Conservation (phyloP, 305 asterid genomes). For the Ilex paraguariensis region DNA sequence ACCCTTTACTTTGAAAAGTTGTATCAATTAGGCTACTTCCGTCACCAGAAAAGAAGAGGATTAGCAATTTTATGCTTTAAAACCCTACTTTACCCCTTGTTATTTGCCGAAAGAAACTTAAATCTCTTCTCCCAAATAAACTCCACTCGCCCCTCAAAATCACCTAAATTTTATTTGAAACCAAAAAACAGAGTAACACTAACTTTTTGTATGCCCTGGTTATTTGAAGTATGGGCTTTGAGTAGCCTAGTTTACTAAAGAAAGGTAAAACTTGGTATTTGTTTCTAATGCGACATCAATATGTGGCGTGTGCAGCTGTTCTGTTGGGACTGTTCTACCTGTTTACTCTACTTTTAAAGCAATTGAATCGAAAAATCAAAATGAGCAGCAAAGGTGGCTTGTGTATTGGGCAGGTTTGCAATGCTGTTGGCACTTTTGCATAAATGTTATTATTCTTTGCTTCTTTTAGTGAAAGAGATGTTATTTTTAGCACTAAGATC, state of each 20-base stretch:
- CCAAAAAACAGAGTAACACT: background rate
- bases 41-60: background rate
- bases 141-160: no score
- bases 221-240: background rate
- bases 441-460: background rate
- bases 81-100: no score
- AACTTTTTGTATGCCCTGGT: background rate
- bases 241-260: background rate
- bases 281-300: constrained; percentile 11
- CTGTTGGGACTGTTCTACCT: constrained; percentile 80
- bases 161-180: no score
- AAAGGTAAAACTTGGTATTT: background rate
- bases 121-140: no score
- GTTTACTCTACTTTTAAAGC: constrained; percentile 93
- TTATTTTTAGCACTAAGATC: no score
- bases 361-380: constrained; percentile 56
- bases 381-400: constrained; percentile 79
- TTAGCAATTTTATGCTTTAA: no score
- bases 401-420: constrained; percentile 84
- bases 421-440: constrained; percentile 3
- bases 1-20: background rate
- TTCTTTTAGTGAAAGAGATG: background rate
- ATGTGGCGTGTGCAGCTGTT: constrained; percentile 50
- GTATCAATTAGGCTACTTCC: background rate
- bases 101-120: no score